Evolutionary conservation across 805 yeast species (phyloP), one percentile per base, ranked within the genome.

Genomic region (Blastobotrys peoriensis): DNA sequence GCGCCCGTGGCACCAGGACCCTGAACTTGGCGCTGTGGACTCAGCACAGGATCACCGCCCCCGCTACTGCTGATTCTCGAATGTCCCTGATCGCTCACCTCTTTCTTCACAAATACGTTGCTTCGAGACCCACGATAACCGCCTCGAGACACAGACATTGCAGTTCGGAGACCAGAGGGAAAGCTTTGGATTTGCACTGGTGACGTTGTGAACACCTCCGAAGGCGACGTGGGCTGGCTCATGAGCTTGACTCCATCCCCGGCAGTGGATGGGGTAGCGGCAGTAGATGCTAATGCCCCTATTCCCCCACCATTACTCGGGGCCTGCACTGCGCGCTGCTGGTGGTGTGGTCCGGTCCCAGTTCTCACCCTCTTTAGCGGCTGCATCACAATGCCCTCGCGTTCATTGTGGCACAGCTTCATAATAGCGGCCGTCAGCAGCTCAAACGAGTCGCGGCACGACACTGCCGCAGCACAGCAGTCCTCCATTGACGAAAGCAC

Each of bases 391-490:
- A 35, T 46, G 3, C 56, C 60, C 2, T 48, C 52, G 34, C 56
- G 52, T 45, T 60, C 65, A 35, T 60, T 57, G 33, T 49, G 51
- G 36, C 58, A 59, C 25, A 86, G 61, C 56, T 77, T 76, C 13
- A 82, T 67, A 10, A 86, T 81, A 0, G 86, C 95, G 4, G 83
- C 80, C 0, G 85, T 71, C 38, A 86, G 62, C 27, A 83, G 75
- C 51, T 83, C 85, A 57, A 83, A 82, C 23, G 84, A 80, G 48
- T 81, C 84, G 33, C 75, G 69, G 57, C 95, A 86, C 42, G 74
- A 77, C 5, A 65, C 64, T 0, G 95, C 94, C 1, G 95, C 91
- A 49, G 82, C 88, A 62, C 95, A 86, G 35, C 78, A 71, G 39
- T 81, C 86, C 21, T 71, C 66, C 56, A 86, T 66, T 25, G 83